Evolutionary conservation across 768 basidiomycete genomes (phyloP), one percentile per base, ranked within the genome.

Genomic region (Amanita fuliginea): DNA sequence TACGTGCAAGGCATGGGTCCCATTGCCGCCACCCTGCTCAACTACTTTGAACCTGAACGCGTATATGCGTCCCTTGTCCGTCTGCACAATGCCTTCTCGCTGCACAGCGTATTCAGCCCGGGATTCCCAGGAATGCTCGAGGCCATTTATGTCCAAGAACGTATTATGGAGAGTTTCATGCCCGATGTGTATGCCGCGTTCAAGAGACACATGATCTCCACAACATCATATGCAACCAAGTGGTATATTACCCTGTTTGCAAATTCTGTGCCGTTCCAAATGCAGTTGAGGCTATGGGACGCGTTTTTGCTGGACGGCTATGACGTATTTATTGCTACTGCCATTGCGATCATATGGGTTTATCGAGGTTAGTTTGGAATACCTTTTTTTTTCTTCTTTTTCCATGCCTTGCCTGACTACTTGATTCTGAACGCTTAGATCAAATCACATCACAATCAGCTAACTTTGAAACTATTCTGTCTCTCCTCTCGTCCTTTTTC

Each of bases 1-100:
- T 99, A 99, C 62, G 93, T 94, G 35, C 96, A 99, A 67, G 96
- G 96, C 53, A 99, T 99, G 96, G 94, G 96, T 2, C 89, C 95
- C 5, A 88, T 99, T 51, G 91, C 95, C 0, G 88, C 94, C 1
- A 97, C 93, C 1, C 74, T 99, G 18, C 76, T 97, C 10, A 93
- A 87, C 67, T 98, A 98, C 63, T 85, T 92, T 62, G 83, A 85
- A 54, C 91, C 96, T 6, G 88, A 92, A 67, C 83, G 82, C 46
- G 86, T 82, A 4, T 96, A 93, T 60, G 79, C 85, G 3, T 75
- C 82, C 22, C 76, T 98, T 40, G 83, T 92, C 39, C 81, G 83
- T n/a, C 67, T 99, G 6, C 95, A 98, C 64, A 86, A 92, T 63
- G 72, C 77, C 13, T 98, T 95, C 64, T 73, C 72, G 26, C 80